Evolutionary conservation across 305 asterid species (phyloP), one percentile per base, ranked within the genome.

Genomic region (Caryopteris hybrid): DNA sequence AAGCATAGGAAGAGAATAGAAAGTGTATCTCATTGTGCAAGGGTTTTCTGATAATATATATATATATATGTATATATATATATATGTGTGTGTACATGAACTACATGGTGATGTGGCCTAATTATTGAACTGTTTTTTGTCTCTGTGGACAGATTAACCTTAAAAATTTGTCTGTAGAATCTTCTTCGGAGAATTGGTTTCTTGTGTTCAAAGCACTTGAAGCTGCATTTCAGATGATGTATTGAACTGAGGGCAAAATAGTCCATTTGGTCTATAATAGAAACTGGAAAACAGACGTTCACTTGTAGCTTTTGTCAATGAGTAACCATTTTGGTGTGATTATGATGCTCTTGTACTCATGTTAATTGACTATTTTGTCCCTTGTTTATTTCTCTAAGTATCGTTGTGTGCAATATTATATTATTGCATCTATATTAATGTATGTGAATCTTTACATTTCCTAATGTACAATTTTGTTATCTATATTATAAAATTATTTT

Each of bases 41-140:
- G 56, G 59, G 8, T 39, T 13, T 51, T 29, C 50, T 22, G 48
- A 31, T 76, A n/a, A n/a, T n/a, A n/a, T n/a, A 36, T 51, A 22
- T 67, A 20, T 74, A n/a, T n/a, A n/a, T n/a, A n/a, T n/a, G n/a
- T n/a, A n/a, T n/a, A n/a, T n/a, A n/a, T n/a, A n/a, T n/a, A n/a
- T n/a, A n/a, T n/a, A 22, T 76, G 22, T 63, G 21, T 71, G 11
- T 78, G 72, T 60, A 69, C 41, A 74, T 74, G 78, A 74, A 65
- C 51, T 29, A 54, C 71, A 66, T 38, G 59, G 31, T 21, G 74
- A 72, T 62, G 72, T 45, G 60, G 63, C 67, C 66, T 59, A 36
- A 65, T 53, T 61, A 33, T 69, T 58, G 61, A 75, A 63, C 75
- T 23, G 43, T 12, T 46, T 6, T 55, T 69, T 31, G 27, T 36